Evolutionary conservation across 129 eudicot genomes (phyloP).

Genomic region (Chrysanthemum lavandulifolium): DNA sequence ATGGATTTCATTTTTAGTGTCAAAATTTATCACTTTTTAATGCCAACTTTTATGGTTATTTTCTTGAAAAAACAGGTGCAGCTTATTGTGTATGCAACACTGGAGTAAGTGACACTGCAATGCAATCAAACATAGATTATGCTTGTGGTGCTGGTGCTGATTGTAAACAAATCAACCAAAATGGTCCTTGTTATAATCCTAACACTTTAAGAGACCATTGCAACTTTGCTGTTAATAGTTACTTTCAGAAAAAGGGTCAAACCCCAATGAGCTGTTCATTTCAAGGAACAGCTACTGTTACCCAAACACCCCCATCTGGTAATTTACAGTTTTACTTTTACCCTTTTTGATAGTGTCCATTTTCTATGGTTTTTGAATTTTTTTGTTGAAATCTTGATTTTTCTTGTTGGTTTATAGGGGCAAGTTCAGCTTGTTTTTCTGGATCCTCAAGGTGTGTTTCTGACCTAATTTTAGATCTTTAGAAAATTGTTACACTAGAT

Average conservation of each 20-base stretch:
- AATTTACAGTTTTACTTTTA: slow-evolving; percentile 25
- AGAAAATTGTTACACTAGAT: slow-evolving; percentile 25
- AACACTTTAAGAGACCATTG: slow-evolving; percentile 73
- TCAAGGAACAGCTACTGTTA: slow-evolving; percentile 43
- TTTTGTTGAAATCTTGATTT: not conserved
- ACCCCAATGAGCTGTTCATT: slow-evolving; percentile 46
- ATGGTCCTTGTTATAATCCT: slow-evolving; percentile 69
- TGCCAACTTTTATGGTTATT: not conserved
- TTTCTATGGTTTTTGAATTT: not conserved
- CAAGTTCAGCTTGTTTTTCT: slow-evolving; percentile 53
- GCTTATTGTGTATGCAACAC: slow-evolving; percentile 63
- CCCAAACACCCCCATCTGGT: slow-evolving; percentile 36
- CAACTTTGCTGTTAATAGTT: slow-evolving; percentile 70
- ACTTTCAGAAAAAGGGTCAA: slow-evolving; percentile 62
- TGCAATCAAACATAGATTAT: slow-evolving; percentile 67
- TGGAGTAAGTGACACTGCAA: slow-evolving; percentile 45
- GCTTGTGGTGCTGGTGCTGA: slow-evolving; percentile 91
- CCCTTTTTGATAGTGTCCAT: slow-evolving; percentile 15
- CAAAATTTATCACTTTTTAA: slow-evolving; percentile 1
- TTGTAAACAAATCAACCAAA: slow-evolving; percentile 50
- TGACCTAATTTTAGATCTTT: not conserved
- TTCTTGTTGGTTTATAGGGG: slow-evolving; percentile 37
- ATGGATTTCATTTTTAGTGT: not conserved
- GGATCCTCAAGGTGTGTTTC: slow-evolving; percentile 50
- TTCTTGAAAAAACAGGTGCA: slow-evolving; percentile 46